These are phyloP conservation scores for Biscogniauxia marginata DNA, from an alignment of 2,329 filamentous ascomycete genomes.

Conservation along the genomic window DNA sequence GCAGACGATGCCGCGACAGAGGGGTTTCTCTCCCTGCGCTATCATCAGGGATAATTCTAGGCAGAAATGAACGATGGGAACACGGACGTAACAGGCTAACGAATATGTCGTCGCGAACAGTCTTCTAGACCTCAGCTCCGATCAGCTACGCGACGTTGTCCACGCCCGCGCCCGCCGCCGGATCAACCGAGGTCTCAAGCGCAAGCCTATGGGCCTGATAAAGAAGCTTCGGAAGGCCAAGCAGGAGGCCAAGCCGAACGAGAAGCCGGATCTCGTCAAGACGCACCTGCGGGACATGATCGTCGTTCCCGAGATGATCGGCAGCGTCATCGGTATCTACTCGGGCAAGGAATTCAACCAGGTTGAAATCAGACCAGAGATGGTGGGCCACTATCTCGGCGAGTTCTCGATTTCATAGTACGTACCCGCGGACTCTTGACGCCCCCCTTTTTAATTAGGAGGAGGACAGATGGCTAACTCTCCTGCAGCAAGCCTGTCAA, in stretches of 20 bases:
- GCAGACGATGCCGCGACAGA: neutral
- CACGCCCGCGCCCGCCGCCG: slow-evolving; percentile 97
- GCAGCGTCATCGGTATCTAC: slow-evolving; percentile 98
- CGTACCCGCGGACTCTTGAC: slow-evolving; percentile 40
- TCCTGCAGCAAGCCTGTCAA: slow-evolving; percentile 90
- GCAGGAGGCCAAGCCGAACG: slow-evolving; percentile 98
- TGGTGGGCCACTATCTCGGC: slow-evolving; percentile 92
- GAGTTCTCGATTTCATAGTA: slow-evolving; percentile 99
- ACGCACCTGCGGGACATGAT: slow-evolving; percentile 99
- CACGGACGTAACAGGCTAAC: slow-evolving; percentile 15
- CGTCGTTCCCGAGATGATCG: slow-evolving; percentile 99
- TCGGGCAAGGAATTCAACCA: slow-evolving; percentile 99
- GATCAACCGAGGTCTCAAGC: slow-evolving; percentile 99
- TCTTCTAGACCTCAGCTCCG: slow-evolving; percentile 97
- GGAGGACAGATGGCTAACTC: slow-evolving; percentile 45
- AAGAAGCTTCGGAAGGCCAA: slow-evolving; percentile 99
- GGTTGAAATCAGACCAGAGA: slow-evolving; percentile 99
- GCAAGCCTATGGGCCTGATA: slow-evolving; percentile 99
- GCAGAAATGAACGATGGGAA: neutral
- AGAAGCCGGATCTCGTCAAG: slow-evolving; percentile 99
- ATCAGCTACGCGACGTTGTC: slow-evolving; percentile 98
- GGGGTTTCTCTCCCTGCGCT: neutral
- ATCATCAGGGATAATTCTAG: neutral
- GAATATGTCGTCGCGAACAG: slow-evolving; percentile 45
- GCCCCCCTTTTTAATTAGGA: neutral